Conservation (phyloP, 345 rosid genomes). For the Litchi chinensis region DNA sequence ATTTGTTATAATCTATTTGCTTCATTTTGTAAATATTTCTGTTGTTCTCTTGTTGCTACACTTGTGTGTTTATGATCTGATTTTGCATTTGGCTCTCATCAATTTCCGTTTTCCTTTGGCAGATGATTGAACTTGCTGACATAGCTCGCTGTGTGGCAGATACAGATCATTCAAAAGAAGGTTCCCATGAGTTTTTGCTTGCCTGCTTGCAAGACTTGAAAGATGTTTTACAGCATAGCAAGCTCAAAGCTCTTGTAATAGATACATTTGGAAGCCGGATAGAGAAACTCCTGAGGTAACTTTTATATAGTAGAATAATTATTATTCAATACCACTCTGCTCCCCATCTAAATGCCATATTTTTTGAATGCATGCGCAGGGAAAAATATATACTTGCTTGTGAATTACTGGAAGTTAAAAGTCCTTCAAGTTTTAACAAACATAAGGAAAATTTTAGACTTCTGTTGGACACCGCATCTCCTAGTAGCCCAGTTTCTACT, state of each 20-base stretch:
- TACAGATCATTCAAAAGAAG: slow-evolving; percentile 61
- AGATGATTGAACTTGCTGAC: slow-evolving; percentile 87
- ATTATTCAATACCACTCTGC: slow-evolving; percentile 8
- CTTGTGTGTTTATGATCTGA: neutral
- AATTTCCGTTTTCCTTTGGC: slow-evolving; percentile 20
- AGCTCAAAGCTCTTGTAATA: slow-evolving; percentile 75
- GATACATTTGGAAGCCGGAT: slow-evolving; percentile 82
- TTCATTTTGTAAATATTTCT: slow-evolving; percentile 10
- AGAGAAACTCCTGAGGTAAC: slow-evolving; percentile 70
- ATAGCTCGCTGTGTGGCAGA: slow-evolving; percentile 79
- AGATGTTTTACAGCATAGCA: slow-evolving; percentile 64
- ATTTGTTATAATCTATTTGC: neutral
- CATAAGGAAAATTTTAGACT: slow-evolving; percentile 43
- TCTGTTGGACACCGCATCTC: slow-evolving; percentile 48
- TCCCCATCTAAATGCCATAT: slow-evolving; percentile 7
- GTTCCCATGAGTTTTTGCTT: slow-evolving; percentile 59
- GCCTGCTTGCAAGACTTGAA: slow-evolving; percentile 86
- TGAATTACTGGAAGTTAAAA: slow-evolving; percentile 49
- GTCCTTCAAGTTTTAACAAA: slow-evolving; percentile 38
- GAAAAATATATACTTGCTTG: slow-evolving; percentile 73
- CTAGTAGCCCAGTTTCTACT: slow-evolving; percentile 46
- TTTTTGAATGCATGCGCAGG: slow-evolving; percentile 43
- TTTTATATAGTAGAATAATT: slow-evolving; percentile 11
- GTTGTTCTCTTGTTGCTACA: neutral
- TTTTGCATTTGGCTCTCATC: slow-evolving; percentile 2